A percentile compares a stretch with the other conserved stretches of the same genome.
Evolutionary conservation across 1,139 yeast species (phyloP).

Genomic region (Candida sanyaensis): DNA sequence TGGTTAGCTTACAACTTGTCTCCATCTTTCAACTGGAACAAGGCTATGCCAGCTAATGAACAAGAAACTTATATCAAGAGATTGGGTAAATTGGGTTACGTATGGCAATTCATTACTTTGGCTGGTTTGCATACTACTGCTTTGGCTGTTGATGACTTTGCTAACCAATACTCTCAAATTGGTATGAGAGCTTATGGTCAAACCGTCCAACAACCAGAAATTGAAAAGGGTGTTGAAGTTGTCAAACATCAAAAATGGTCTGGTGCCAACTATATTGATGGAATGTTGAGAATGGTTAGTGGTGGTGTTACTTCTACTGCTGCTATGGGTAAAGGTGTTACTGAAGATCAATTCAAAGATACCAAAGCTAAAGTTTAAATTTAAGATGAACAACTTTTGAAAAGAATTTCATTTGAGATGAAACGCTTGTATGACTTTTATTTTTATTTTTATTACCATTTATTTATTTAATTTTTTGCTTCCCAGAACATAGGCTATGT

Average conservation of each 20-base stretch:
- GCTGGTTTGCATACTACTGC: constrained; percentile 98
- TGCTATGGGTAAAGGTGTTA: constrained; percentile 98
- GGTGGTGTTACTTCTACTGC: constrained; percentile 97
- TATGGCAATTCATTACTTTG: constrained; percentile 97
- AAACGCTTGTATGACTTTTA: neutral
- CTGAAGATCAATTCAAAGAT: constrained; percentile 90
- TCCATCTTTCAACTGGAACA: constrained; percentile 98
- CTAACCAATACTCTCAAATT: constrained; percentile 72
- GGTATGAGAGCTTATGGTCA: constrained; percentile 98
- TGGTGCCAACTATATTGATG: constrained; percentile 96
- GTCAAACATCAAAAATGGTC: constrained; percentile 99
- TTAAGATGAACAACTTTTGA: neutral
- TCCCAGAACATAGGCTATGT: neutral
- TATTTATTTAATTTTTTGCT: neutral
- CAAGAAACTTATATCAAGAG: constrained; percentile 90
- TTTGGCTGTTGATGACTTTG: constrained; percentile 83
- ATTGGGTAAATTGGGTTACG: constrained; percentile 87
- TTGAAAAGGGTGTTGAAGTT: constrained; percentile 88
- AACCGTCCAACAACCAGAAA: constrained; percentile 84
- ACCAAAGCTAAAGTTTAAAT: constrained; percentile 7
- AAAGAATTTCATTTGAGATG: constrained; percentile 4
- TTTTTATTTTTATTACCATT: neutral
- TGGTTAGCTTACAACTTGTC: constrained; percentile 97
- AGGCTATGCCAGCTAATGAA: constrained; percentile 84
- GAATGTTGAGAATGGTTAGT: constrained; percentile 82